Percentiles rank a stretch among this genome's conserved stretches.
Conservation (phyloP, 139 green algal genomes). For the Picochlorum costavermella region DNA sequence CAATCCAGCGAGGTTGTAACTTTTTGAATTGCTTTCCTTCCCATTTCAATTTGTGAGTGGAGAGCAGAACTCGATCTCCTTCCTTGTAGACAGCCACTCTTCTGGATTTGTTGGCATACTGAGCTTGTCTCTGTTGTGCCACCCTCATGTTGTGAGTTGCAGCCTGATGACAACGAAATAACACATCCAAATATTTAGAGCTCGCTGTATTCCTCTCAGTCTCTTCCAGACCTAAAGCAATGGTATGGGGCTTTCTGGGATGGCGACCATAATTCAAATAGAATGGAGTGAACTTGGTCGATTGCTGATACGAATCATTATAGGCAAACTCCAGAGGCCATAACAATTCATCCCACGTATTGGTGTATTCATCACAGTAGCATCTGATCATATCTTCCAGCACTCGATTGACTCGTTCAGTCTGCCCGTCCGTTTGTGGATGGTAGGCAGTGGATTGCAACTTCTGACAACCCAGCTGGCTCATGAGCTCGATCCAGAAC, state of each 20-base stretch:
- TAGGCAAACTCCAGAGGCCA: no score
- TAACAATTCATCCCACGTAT: no score
- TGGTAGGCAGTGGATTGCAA: no score
- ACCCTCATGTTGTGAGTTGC: background rate
- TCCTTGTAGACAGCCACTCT: background rate
- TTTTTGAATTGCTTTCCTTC: no score
- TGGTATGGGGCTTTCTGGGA: conserved; percentile 15
- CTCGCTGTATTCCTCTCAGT: background rate
- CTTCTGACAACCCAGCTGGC: no score
- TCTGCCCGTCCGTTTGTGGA: no score
- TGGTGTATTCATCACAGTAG: no score
- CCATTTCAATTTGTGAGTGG: no score
- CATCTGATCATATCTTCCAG: no score
- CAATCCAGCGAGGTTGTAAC: no score
- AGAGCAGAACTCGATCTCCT: conserved; percentile 4
- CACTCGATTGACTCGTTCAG: no score
- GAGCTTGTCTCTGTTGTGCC: conserved; percentile 1
- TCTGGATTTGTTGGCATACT: background rate
- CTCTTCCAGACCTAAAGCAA: background rate
- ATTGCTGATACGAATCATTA: conserved; percentile 13
- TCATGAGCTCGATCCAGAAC: no score
- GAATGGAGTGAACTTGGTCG: conserved; percentile 31
- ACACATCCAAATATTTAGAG: background rate
- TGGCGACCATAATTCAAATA: conserved; percentile 34
- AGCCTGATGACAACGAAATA: background rate